Base-by-base conservation (phyloP, 164 flowering plant species). In the Vitis rotundifolia region DNA sequence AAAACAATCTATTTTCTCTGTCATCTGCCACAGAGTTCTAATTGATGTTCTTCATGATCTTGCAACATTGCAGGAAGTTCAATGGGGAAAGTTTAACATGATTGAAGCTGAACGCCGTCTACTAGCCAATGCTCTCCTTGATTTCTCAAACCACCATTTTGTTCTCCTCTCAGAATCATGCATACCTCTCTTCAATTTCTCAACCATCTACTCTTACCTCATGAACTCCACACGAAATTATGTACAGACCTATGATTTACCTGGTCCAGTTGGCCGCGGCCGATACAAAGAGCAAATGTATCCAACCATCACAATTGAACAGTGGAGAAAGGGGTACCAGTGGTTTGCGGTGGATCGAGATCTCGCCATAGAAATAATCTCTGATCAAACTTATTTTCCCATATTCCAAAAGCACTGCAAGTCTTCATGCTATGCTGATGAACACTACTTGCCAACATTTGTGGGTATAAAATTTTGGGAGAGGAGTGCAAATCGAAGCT, bases 161-260 rank as follows among this genome's bases (percentile, higher is more conserved):
- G 85, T 90, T 63, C 95, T 92, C 29, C 84, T 92, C 58, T 92
- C 95, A 0, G 97, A 92, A 68, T 62, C 97, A 2, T 92, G 97
- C 89, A 89, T 92, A 61, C 97, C 95, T 15, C 84, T 92, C 67
- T 87, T 82, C 85, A 85, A 89, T 72, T 92, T 92, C 86, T 52
- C 88, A 71, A 85, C 89, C 9, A 53, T 86, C 73, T 90, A 92
- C 73, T 62, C 80, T n/a, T 83, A 88, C 81, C 87, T 92, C 68
- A 80, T 80, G n/a, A 75, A 81, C 75, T 83, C 97, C 16, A 79
- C 68, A 49, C 55, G 75, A 29, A 79, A 66, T 54, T 86, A 78
- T 47, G 86, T 92, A 4, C 84, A 85, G 75, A 49, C 76, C 37
- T 85, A 78, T 8, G 93, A 88, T 49, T 67, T 79, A 4, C 81